Evolutionary conservation across 345 rosid species (phyloP).

Genomic region (Fremontodendron californicum): DNA sequence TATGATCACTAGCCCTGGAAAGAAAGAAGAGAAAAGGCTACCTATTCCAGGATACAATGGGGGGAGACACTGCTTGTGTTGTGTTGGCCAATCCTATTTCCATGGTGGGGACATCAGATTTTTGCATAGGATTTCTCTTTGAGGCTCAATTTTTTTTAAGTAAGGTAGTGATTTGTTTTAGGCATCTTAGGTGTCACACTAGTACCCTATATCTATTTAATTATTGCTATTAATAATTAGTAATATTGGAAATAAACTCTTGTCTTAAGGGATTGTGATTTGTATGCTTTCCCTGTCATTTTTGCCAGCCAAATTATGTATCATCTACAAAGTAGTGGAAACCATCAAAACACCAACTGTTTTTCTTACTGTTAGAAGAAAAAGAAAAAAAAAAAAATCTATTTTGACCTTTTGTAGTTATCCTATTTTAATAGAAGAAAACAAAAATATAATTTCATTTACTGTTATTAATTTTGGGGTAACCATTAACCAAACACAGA

Average conservation of each 20-base stretch:
- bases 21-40: slow-evolving; percentile 11
- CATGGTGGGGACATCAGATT: slow-evolving; percentile 1
- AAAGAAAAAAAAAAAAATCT: not conserved
- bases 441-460: not conserved
- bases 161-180: not conserved
- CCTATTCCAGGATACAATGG: not conserved
- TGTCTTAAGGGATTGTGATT: not conserved
- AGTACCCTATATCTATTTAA: not conserved
- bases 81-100: not conserved
- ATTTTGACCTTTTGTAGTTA: not conserved
- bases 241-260: not conserved
- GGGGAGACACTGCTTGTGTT: not conserved
- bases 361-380: not conserved
- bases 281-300: slow-evolving; percentile 1
- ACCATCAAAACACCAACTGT: not conserved
- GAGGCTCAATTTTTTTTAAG: not conserved
- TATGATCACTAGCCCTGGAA: not conserved
- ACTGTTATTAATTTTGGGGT: not conserved
- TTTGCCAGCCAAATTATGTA: slow-evolving; percentile 3
- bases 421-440: not conserved
- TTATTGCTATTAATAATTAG: not conserved
- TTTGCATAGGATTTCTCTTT: not conserved
- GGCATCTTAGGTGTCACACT: not conserved
- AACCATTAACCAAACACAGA: not conserved
- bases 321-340: not conserved